Percentiles rank a stretch among this genome's conserved stretches.
Conservation (phyloP, 2,329 filamentous ascomycete species). For the Ploettnerulaceae sp. region DNA sequence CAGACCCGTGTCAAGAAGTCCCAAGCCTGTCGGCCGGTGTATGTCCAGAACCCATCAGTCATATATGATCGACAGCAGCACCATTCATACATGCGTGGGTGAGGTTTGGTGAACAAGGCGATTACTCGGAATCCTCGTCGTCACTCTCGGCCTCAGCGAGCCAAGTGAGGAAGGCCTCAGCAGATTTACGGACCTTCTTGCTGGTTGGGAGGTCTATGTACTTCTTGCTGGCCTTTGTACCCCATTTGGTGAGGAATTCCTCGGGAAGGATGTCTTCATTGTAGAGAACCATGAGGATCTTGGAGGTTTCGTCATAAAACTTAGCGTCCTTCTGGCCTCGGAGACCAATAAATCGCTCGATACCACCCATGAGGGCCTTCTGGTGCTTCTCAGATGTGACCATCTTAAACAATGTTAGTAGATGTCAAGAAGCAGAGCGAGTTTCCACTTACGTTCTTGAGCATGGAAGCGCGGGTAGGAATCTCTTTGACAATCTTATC, state of each 20-base stretch:
- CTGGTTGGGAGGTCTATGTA: slow-evolving; percentile 86
- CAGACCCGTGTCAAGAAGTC: background rate
- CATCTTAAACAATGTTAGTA: slow-evolving; percentile 46
- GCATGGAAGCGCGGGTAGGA: slow-evolving; percentile 72
- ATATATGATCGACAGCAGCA: too few relatives aligned
- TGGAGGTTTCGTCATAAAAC: slow-evolving; percentile 71
- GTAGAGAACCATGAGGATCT: slow-evolving; percentile 86
- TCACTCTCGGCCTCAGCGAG: slow-evolving; percentile 81
- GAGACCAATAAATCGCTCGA: slow-evolving; percentile 78
- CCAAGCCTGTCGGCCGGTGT: background rate
- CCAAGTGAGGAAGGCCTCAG: slow-evolving; percentile 92
- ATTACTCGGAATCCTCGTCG: slow-evolving; percentile 61
- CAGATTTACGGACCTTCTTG: slow-evolving; percentile 93
- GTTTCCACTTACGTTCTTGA: slow-evolving; percentile 70
- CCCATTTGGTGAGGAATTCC: slow-evolving; percentile 87
- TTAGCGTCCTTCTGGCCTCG: slow-evolving; percentile 73
- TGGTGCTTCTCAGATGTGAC: slow-evolving; percentile 89
- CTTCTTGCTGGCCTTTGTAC: slow-evolving; percentile 94
- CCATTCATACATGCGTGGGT: too few relatives aligned
- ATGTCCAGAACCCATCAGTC: too few relatives aligned
- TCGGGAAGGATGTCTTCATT: slow-evolving; percentile 84
- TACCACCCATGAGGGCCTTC: slow-evolving; percentile 91
- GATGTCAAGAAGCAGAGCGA: background rate
- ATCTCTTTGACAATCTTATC: slow-evolving; percentile 87
- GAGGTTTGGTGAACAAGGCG: background rate